Percentiles rank a stretch among this genome's conserved stretches.
These are phyloP conservation scores for Strobilomyces dryophilus DNA, from an alignment of 768 basidiomycete species.

Conservation along the genomic window DNA sequence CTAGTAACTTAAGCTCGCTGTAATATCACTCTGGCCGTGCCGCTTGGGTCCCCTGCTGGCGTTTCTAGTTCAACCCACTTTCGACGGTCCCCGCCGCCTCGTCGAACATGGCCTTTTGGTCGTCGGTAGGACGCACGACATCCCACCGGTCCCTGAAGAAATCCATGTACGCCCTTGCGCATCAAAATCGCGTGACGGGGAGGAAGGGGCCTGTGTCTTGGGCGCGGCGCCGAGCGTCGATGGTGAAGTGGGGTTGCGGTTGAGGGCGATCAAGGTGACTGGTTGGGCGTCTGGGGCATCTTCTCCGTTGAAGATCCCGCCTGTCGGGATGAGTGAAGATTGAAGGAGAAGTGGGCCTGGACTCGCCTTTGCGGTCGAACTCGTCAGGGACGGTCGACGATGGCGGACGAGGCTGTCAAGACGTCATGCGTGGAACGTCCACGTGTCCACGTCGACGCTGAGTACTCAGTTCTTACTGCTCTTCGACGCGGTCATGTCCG, in stretches of 20 bases:
- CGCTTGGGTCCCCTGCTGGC: too few relatives aligned
- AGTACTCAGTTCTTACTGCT: too few relatives aligned
- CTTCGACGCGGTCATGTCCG: slow-evolving; percentile 10
- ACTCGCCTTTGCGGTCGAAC: slow-evolving; percentile 50
- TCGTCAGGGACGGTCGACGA: slow-evolving; percentile 1
- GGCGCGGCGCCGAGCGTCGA: slow-evolving; percentile 28
- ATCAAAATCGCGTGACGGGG: slow-evolving; percentile 55
- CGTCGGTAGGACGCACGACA: slow-evolving; percentile 45
- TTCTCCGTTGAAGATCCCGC: slow-evolving; percentile 56
- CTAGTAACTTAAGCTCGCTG: not conserved
- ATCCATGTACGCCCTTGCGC: too few relatives aligned
- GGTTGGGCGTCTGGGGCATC: slow-evolving; percentile 37
- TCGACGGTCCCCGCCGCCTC: slow-evolving; percentile 58
- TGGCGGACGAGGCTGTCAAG: slow-evolving; percentile 5
- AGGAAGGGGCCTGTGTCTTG: slow-evolving; percentile 18
- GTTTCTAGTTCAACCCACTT: not conserved
- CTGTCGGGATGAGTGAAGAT: slow-evolving; percentile 20
- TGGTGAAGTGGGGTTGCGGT: slow-evolving; percentile 36
- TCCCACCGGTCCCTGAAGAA: not conserved
- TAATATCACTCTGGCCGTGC: not conserved
- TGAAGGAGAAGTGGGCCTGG: not conserved
- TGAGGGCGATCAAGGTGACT: slow-evolving; percentile 35
- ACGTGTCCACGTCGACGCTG: too few relatives aligned
- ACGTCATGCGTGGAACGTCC: too few relatives aligned
- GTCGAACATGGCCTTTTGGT: slow-evolving; percentile 64